These are phyloP conservation scores for Coniochaeta sp. DNA, from an alignment of 2,329 filamentous ascomycete species.

Conservation along the genomic window DNA sequence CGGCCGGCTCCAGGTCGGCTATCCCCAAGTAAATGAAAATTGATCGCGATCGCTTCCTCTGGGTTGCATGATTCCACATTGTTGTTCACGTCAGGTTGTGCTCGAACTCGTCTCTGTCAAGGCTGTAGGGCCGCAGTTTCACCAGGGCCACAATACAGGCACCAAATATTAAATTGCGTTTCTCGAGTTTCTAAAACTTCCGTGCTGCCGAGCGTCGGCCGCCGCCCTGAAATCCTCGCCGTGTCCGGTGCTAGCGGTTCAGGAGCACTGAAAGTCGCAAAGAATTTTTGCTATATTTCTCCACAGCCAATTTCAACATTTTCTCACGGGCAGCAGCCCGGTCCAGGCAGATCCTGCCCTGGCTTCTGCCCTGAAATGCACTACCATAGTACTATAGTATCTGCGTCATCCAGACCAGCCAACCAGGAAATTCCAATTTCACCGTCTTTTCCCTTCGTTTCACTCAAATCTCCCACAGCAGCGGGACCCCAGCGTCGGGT, in stretches of 20 bases:
- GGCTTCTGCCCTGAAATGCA: neutral
- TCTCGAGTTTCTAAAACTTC: neutral
- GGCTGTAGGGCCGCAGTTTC: neutral
- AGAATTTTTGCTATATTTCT: neutral
- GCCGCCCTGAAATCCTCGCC: neutral
- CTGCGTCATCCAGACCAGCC: neutral
- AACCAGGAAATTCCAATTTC: neutral
- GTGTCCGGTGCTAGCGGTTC: neutral
- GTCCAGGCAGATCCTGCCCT: neutral
- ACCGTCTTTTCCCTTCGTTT: neutral
- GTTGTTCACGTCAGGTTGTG: neutral
- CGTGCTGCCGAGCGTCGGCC: neutral
- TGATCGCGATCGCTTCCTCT: neutral
- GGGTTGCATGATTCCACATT: neutral
- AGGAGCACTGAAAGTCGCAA: neutral
- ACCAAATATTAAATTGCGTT: neutral
- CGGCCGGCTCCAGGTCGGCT: neutral
- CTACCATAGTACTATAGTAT: too few species aligned
- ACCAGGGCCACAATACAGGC: neutral
- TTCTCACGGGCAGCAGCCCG: neutral
- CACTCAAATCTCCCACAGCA: neutral
- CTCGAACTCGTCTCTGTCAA: neutral
- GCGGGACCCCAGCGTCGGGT: neutral
- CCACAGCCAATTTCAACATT: conserved; percentile 1
- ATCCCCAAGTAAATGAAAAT: neutral